Percentiles rank a stretch among this genome's conserved stretches.
Conservation (phyloP, 2,329 filamentous ascomycete species). For the Pyrenophora seminiperda region DNA sequence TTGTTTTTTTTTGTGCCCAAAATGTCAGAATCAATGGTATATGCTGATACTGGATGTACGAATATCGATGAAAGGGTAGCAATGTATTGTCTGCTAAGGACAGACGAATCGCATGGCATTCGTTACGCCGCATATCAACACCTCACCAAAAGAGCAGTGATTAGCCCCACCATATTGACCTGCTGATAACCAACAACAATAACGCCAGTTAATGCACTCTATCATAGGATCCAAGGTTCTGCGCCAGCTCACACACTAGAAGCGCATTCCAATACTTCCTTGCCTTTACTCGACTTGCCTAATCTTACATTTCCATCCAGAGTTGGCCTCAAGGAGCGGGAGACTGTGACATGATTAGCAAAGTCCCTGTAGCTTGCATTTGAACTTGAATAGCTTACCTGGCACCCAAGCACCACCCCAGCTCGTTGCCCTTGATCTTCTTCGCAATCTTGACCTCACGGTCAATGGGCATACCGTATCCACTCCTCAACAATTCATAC, state of each 20-base stretch:
- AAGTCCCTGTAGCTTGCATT: neutral
- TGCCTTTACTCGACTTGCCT: slow-evolving; percentile 62
- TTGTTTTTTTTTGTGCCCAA: too few species aligned
- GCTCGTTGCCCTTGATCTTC: slow-evolving; percentile 96
- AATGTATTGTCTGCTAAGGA: too few species aligned
- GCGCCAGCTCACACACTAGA: too few species aligned
- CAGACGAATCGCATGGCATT: too few species aligned
- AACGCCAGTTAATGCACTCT: too few species aligned
- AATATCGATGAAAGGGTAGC: too few species aligned
- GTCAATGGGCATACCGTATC: slow-evolving; percentile 97
- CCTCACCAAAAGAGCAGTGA: neutral
- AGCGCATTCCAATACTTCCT: too few species aligned
- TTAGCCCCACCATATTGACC: too few species aligned
- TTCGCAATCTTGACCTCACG: slow-evolving; percentile 97
- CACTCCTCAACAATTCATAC: slow-evolving; percentile 87
- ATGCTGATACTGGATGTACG: too few species aligned
- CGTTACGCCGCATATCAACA: neutral
- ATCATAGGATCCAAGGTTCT: too few species aligned
- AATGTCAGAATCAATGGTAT: too few species aligned
- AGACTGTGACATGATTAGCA: slow-evolving; percentile 64
- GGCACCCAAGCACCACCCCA: slow-evolving; percentile 97
- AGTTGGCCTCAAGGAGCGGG: slow-evolving; percentile 78
- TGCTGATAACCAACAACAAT: too few species aligned
- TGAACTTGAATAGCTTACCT: slow-evolving; percentile 64
- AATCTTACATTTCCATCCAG: slow-evolving; percentile 89